Percentiles rank a stretch among this genome's conserved stretches.
Conservation (phyloP, 129 eudicot genomes). For the Heracleum sosnowskyi region DNA sequence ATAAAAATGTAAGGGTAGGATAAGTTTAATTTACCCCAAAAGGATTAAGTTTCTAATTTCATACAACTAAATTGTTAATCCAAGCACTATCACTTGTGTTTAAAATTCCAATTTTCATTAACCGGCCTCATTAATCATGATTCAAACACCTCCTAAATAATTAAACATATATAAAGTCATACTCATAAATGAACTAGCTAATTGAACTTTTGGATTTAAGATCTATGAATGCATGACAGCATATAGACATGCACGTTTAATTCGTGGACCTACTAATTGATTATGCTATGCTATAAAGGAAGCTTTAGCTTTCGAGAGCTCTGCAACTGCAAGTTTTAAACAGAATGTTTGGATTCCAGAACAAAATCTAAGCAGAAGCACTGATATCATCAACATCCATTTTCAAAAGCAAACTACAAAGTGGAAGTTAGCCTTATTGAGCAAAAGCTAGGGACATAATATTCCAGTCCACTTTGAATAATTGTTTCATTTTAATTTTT, state of each 20-base stretch:
- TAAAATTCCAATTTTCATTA: too few relatives aligned
- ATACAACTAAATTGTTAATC: too few relatives aligned
- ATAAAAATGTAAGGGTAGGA: too few relatives aligned
- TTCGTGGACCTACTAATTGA: constrained; percentile 22
- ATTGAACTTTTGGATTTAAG: not conserved
- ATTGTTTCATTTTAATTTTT: not conserved
- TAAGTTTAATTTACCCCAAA: too few relatives aligned
- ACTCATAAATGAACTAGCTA: too few relatives aligned
- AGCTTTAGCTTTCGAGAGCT: constrained; percentile 40
- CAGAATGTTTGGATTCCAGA: constrained; percentile 45
- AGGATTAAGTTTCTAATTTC: too few relatives aligned
- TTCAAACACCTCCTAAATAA: too few relatives aligned
- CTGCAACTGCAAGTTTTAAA: constrained; percentile 16
- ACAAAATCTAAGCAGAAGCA: constrained; percentile 52
- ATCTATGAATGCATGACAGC: constrained; percentile 50
- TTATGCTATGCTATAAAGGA: constrained; percentile 17
- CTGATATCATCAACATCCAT: constrained; percentile 7
- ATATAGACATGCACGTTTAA: constrained; percentile 19
- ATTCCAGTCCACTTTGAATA: not conserved
- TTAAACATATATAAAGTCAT: too few relatives aligned
- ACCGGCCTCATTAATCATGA: too few relatives aligned
- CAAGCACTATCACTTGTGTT: too few relatives aligned
- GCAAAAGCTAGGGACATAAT: constrained; percentile 19
- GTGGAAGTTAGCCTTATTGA: constrained; percentile 56
- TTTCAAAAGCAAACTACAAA: constrained; percentile 40